A percentile compares a stretch with the other conserved stretches of the same genome.
Conservation (phyloP, 2,329 filamentous ascomycete species). For the Fusarium papillatum region DNA sequence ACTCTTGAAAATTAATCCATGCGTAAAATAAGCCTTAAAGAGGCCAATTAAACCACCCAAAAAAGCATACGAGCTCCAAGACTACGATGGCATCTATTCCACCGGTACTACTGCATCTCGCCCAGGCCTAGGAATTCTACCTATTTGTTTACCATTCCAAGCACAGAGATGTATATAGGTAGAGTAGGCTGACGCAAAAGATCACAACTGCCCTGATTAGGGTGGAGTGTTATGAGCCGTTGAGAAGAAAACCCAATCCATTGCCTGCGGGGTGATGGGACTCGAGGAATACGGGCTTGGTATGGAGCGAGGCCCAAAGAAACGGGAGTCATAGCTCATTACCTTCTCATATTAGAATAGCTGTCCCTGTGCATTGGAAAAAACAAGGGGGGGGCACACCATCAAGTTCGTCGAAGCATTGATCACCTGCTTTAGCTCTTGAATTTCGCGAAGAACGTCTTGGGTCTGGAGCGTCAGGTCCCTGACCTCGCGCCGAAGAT, state of each 20-base stretch:
- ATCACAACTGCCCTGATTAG: neutral
- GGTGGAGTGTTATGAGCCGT: neutral
- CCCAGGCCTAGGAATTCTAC: neutral
- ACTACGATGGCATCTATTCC: neutral
- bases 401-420: neutral
- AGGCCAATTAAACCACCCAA: neutral
- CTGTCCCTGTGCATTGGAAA: neutral
- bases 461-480: neutral
- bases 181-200: neutral
- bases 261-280: neutral
- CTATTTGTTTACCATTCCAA: neutral
- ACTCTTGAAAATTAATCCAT: neutral
- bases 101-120: neutral
- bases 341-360: neutral
- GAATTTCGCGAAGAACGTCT: neutral
- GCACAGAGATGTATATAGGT: neutral
- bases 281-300: neutral
- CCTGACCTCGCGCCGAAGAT: neutral
- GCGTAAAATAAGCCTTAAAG: neutral
- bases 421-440: neutral
- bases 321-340: neutral
- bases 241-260: neutral
- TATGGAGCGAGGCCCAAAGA: neutral
- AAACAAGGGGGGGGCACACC: neutral
- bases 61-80: neutral